A percentile compares a stretch with the other conserved stretches of the same genome.
Evolutionary conservation across 1,284 basidiomycete genomes (phyloP).

Genomic region (Naganishia sp.): DNA sequence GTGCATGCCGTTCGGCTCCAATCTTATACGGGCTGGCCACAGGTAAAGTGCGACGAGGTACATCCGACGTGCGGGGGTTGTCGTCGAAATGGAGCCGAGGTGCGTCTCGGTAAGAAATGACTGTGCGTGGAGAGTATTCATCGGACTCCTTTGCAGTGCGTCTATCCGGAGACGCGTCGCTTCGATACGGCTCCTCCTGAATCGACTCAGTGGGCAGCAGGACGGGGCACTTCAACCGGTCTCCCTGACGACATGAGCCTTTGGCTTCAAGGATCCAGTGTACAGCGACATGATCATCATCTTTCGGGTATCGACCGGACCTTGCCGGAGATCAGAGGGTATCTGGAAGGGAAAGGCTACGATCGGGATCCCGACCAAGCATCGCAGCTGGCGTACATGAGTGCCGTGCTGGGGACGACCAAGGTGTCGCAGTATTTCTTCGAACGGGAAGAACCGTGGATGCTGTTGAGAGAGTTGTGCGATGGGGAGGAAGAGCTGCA

Average conservation of each 20-base stretch:
- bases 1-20: background rate
- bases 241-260: background rate
- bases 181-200: background rate
- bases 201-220: background rate
- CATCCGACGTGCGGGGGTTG: slow-evolving; percentile 19
- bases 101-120: background rate
- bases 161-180: slow-evolving; percentile 4
- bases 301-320: background rate
- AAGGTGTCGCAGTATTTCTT: slow-evolving; percentile 21
- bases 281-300: background rate
- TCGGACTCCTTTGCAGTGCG: slow-evolving; percentile 2
- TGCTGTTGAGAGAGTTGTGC: background rate
- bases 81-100: slow-evolving; percentile 5
- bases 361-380: slow-evolving; percentile 5
- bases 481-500: background rate
- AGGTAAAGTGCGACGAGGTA: slow-evolving; percentile 23
- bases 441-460: slow-evolving; percentile 6
- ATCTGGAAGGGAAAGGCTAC: slow-evolving; percentile 16
- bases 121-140: background rate
- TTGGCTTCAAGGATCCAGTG: background rate
- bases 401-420: slow-evolving; percentile 3
- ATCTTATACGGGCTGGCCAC: too few relatives aligned
- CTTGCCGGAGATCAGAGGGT: slow-evolving; percentile 8
- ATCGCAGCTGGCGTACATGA: slow-evolving; percentile 7
- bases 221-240: background rate